Evolutionary conservation across 768 basidiomycete genomes (phyloP).

Genomic region (Sistotremastrum niveocremeum): DNA sequence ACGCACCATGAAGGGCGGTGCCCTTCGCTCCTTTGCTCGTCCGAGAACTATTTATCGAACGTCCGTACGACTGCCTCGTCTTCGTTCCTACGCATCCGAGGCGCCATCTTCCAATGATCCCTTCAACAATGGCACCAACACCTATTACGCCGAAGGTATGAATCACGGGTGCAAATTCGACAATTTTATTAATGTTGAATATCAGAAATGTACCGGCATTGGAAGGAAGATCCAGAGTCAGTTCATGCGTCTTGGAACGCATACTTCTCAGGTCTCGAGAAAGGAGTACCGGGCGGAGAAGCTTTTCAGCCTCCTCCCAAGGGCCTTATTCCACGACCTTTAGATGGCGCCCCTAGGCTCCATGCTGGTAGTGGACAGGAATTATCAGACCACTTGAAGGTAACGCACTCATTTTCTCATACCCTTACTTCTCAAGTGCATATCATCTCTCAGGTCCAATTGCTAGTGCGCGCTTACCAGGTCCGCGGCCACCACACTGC

Average conservation of each 20-base stretch:
- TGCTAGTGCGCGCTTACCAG: constrained; percentile 96
- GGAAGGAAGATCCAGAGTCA: constrained; percentile 79
- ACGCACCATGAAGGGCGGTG: too few species aligned
- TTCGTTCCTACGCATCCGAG: constrained; percentile 12
- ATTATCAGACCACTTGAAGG: constrained; percentile 91
- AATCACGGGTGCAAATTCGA: too few species aligned
- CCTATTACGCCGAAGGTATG: constrained; percentile 69
- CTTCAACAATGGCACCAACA: constrained; percentile 90
- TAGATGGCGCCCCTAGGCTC: constrained; percentile 70
- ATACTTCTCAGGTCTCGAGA: constrained; percentile 90
- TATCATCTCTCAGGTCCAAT: constrained; percentile 58
- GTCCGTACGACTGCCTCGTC: too few species aligned
- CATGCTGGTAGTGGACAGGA: constrained; percentile 57
- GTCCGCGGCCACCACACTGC: constrained; percentile 96
- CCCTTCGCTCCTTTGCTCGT: too few species aligned
- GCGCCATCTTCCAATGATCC: constrained; percentile 66
- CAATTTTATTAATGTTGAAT: constrained; percentile 4
- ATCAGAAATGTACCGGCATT: constrained; percentile 82
- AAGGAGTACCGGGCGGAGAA: constrained; percentile 62
- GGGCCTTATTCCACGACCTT: constrained; percentile 48
- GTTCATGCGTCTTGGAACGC: constrained; percentile 92
- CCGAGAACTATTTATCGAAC: too few species aligned
- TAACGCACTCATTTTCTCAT: constrained; percentile 16
- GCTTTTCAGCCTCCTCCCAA: constrained; percentile 80
- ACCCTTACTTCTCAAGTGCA: constrained; percentile 1